Evolutionary conservation across 768 basidiomycete genomes (phyloP).

Genomic region (Boletus vinaceobasis): DNA sequence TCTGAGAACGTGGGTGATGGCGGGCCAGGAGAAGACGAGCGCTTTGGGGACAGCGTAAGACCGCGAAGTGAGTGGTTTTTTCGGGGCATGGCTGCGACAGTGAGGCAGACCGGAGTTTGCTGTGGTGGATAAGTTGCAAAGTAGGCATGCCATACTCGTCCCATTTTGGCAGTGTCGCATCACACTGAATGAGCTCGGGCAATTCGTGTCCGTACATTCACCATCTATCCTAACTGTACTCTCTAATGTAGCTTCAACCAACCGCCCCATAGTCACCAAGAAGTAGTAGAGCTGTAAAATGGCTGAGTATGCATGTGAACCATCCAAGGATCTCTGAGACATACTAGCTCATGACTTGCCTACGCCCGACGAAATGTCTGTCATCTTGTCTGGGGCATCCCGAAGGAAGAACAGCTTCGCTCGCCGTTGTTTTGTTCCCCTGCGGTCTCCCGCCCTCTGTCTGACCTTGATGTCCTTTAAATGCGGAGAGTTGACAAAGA

Average conservation of each 20-base stretch:
- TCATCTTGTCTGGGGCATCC: constrained; percentile 84
- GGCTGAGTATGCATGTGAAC: constrained; percentile 1
- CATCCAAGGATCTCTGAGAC: constrained; percentile 1
- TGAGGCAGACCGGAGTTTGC: constrained; percentile 11
- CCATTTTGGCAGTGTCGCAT: constrained; percentile 14
- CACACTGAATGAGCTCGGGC: neutral
- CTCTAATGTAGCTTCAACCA: neutral
- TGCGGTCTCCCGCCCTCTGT: constrained; percentile 48
- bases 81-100: constrained; percentile 40
- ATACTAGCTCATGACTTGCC: constrained; percentile 21
- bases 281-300: constrained; percentile 1
- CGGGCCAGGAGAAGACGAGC: constrained; percentile 51
- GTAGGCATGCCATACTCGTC: constrained; percentile 6
- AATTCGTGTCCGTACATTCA: neutral
- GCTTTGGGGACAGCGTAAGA: constrained; percentile 45
- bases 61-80: constrained; percentile 55
- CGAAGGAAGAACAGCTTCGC: constrained; percentile 84
- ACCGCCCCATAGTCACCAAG: neutral
- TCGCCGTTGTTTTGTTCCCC: constrained; percentile 56
- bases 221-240: constrained; percentile 8
- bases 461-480: constrained; percentile 84
- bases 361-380: constrained; percentile 55
- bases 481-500: constrained; percentile 82
- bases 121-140: constrained; percentile 14
- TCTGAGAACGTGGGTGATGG: constrained; percentile 87